Conservation (phyloP, 2,329 filamentous ascomycete genomes). For the Penicillium griseofulvum region DNA sequence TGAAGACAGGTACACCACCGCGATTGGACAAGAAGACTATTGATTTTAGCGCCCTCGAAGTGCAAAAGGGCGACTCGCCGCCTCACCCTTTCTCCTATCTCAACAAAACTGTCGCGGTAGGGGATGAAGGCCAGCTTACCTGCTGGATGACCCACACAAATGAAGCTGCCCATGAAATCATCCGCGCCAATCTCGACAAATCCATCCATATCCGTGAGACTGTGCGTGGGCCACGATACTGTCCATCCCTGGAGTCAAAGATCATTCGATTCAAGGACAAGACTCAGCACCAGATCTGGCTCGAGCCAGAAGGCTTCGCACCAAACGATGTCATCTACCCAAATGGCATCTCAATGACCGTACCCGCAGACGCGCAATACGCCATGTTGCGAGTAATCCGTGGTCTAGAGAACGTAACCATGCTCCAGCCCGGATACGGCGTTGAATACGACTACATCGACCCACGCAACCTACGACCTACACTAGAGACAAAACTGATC, state of each 20-base stretch:
- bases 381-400: constrained; percentile 78
- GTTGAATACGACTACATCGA: constrained; percentile 99
- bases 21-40: constrained; percentile 80
- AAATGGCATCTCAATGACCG: constrained; percentile 95
- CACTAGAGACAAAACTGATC: constrained; percentile 91
- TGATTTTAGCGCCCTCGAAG: constrained; percentile 68
- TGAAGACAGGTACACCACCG: constrained; percentile 96
- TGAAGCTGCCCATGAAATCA: constrained; percentile 73
- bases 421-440: constrained; percentile 94
- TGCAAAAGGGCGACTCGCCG: constrained; percentile 78
- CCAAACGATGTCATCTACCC: constrained; percentile 83
- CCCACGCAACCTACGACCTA: constrained; percentile 80
- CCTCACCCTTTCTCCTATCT: constrained; percentile 90
- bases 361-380: constrained; percentile 83
- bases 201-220: constrained; percentile 95
- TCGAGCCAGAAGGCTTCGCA: constrained; percentile 92
- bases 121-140: constrained; percentile 68
- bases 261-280: constrained; percentile 83
- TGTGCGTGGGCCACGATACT: constrained; percentile 91
- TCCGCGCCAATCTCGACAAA: constrained; percentile 87
- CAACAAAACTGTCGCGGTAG: constrained; percentile 71
- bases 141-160: constrained; percentile 91
- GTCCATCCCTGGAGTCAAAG: constrained; percentile 92
- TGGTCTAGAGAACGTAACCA: constrained; percentile 83
- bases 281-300: constrained; percentile 83